These are phyloP conservation scores for Rhodosporidiobolus odoratus DNA, from an alignment of 768 basidiomycete species.

Conservation along the genomic window DNA sequence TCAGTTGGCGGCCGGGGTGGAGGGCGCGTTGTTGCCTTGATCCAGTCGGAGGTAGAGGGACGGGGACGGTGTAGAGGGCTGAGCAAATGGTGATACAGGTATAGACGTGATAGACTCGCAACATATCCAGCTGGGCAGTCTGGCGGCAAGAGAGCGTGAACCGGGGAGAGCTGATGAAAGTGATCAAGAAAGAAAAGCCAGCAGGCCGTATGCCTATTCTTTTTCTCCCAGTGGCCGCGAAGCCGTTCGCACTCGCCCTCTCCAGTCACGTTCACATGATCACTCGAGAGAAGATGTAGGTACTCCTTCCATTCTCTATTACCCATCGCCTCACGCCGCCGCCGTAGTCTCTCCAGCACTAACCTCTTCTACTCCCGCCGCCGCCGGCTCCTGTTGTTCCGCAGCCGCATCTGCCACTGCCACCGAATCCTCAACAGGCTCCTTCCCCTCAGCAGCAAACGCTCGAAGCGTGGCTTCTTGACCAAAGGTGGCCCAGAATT, in stretches of 20 bases:
- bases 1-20: neutral
- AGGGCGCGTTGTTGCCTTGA: slow-evolving; percentile 9
- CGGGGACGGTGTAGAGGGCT: neutral
- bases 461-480: neutral
- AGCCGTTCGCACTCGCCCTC: too few species aligned
- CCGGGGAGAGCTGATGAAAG: too few species aligned
- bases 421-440: neutral
- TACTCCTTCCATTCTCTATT: neutral
- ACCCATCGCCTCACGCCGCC: neutral
- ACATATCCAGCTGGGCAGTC: too few species aligned
- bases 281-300: too few species aligned
- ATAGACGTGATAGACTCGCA: too few species aligned
- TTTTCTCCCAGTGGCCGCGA: too few species aligned
- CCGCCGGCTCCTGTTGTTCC: neutral
- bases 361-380: neutral
- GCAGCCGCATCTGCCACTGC: neutral
- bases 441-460: slow-evolving; percentile 3
- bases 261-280: too few species aligned
- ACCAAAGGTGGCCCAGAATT: neutral
- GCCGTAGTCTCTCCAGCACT: neutral
- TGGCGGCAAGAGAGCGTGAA: too few species aligned
- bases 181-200: too few species aligned
- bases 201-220: too few species aligned
- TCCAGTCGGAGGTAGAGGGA: neutral
- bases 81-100: neutral